Evolutionary conservation across 257 asterid genomes (phyloP).

Genomic region (Penstemon barbatus): DNA sequence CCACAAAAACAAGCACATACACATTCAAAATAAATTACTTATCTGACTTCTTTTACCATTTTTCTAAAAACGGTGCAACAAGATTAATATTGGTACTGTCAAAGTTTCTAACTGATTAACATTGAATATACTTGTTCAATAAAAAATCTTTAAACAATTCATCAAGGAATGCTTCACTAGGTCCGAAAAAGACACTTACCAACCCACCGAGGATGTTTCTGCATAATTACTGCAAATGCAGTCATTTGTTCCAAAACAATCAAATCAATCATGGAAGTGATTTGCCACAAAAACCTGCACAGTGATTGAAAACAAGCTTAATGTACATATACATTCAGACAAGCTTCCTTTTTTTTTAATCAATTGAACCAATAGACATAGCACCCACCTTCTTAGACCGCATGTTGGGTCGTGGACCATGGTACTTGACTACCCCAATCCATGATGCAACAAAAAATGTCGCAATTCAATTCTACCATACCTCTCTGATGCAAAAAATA

Average conservation of each 20-base stretch:
- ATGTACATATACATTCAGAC: not conserved
- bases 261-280: conserved; percentile 98
- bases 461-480: conserved; percentile 96
- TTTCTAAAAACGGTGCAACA: too few species aligned
- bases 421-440: conserved; percentile 99
- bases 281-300: conserved; percentile 94
- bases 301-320: conserved; percentile 10
- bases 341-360: not conserved
- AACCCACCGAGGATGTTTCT: conserved; percentile 99
- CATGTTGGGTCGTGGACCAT: conserved; percentile 96
- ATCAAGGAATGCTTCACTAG: not conserved
- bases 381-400: conserved; percentile 86
- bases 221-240: conserved; percentile 99
- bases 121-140: not conserved
- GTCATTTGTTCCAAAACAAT: conserved; percentile 96
- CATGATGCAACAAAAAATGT: conserved; percentile 95
- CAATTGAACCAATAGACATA: conserved; percentile 18
- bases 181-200: conserved; percentile 56
- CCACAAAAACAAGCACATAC: too few species aligned
- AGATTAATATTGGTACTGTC: too few species aligned
- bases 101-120: too few species aligned
- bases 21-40: too few species aligned
- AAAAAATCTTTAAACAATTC: not conserved
- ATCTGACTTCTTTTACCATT: not conserved
- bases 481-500: conserved; percentile 53